A percentile compares a stretch with the other conserved stretches of the same genome.
phyloP scores from a whole-genome alignment of 2,329 filamentous ascomycete species.

The Sporothrix mexicana region DNA sequence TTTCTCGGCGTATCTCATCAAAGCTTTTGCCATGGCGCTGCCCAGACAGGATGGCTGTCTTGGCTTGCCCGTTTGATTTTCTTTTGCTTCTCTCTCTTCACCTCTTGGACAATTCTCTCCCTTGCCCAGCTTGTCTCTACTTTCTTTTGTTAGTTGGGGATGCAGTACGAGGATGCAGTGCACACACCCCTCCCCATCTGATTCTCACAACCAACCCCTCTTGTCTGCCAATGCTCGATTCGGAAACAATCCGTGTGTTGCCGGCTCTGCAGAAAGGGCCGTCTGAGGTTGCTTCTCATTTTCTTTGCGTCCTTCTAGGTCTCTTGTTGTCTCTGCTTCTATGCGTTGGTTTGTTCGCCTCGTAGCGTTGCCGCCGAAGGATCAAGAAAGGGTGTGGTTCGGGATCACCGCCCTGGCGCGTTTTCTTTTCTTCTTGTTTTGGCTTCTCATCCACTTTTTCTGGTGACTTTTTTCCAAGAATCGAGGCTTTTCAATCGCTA shows the following conservation, averaged over 20 bases:
- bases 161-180: background rate
- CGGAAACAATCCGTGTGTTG: conserved; percentile 16
- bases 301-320: background rate
- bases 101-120: background rate
- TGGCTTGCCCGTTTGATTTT: background rate
- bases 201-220: background rate
- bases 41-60: background rate
- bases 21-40: conserved; percentile 18
- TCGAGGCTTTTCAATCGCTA: background rate
- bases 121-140: no score
- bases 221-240: background rate
- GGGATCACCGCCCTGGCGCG: conserved; percentile 17
- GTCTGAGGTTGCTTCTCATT: background rate
- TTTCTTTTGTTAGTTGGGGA: no score
- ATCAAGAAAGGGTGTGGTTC: conserved; percentile 7
- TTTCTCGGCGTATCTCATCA: background rate
- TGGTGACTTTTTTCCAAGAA: background rate
- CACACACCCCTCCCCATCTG: background rate
- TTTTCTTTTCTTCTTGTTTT: background rate
- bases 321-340: background rate
- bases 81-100: background rate
- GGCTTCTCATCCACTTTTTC: background rate
- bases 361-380: background rate
- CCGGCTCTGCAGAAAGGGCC: background rate
- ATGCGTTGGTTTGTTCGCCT: background rate